A percentile compares a stretch with the other conserved stretches of the same genome.
Evolutionary conservation across 192 early-diverging fungal species (phyloP).

Genomic region (Coemansia sp.): DNA sequence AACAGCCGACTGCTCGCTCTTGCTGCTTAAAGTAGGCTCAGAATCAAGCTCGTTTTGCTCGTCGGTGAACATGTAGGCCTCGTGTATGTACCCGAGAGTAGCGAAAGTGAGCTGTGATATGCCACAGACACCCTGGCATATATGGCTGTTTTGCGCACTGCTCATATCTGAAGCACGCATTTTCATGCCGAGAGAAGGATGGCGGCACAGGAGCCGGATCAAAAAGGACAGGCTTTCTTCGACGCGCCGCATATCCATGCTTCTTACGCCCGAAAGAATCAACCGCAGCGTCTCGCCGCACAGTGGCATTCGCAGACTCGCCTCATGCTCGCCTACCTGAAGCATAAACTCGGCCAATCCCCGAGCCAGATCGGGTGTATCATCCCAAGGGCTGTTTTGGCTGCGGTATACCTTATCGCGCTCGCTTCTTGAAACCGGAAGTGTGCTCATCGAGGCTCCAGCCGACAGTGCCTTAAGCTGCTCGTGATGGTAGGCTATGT

Average conservation of each 20-base stretch:
- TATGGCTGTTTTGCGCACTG: not conserved
- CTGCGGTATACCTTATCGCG: conserved; percentile 26
- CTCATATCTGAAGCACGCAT: not conserved
- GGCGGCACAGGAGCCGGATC: conserved; percentile 23
- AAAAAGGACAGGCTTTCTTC: conserved; percentile 26
- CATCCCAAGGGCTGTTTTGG: conserved; percentile 48
- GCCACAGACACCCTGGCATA: conserved; percentile 12
- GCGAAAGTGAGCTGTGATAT: conserved; percentile 10
- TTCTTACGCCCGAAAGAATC: conserved; percentile 30
- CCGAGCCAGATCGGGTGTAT: conserved; percentile 20
- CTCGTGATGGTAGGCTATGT: conserved; percentile 42
- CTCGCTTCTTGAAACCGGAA: no score
- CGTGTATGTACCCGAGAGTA: conserved; percentile 36
- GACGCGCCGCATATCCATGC: conserved; percentile 28
- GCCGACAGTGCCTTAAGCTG: conserved; percentile 27
- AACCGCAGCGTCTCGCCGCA: conserved; percentile 27
- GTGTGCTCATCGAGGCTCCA: no score
- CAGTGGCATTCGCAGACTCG: conserved; percentile 7
- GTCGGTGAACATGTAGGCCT: conserved; percentile 41
- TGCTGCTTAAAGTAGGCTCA: no score
- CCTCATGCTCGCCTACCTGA: conserved; percentile 6
- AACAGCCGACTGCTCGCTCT: not conserved
- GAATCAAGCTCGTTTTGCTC: conserved; percentile 26
- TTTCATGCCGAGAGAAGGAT: conserved; percentile 8
- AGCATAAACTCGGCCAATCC: conserved; percentile 27